These are phyloP conservation scores for Taiozyma sp. DNA, from an alignment of 1,139 yeast species.

Conservation along the genomic window DNA sequence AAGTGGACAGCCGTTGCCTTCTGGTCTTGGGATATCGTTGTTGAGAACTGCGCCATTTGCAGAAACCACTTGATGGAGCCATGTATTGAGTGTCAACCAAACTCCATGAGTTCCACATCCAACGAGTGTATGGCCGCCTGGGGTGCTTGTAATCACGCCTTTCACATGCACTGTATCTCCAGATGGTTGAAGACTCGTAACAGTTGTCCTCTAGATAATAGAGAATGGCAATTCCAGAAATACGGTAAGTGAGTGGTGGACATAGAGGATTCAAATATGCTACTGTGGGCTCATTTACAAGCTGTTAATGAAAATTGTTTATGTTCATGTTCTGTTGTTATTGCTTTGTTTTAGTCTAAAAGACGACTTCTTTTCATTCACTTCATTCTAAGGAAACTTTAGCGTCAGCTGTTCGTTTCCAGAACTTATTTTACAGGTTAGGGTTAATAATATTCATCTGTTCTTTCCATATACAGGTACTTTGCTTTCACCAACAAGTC, in stretches of 20 bases:
- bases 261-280: neutral
- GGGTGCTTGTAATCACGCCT: conserved; percentile 95
- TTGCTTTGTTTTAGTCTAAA: neutral
- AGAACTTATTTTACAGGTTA: neutral
- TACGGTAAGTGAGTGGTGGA: conserved; percentile 47
- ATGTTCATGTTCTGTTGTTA: neutral
- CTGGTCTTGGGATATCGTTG: conserved; percentile 99
- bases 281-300: neutral
- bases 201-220: conserved; percentile 94
- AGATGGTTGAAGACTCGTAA: conserved; percentile 97
- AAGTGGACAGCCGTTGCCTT: conserved; percentile 99
- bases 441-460: conserved; percentile 1
- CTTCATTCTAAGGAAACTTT: neutral
- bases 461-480: neutral
- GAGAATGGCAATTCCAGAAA: conserved; percentile 89
- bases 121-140: conserved; percentile 94
- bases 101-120: conserved; percentile 60
- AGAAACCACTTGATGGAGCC: conserved; percentile 98
- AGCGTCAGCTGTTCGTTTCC: neutral
- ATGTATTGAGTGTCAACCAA: conserved; percentile 95
- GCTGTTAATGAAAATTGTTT: neutral
- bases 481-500: neutral
- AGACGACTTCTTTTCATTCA: neutral
- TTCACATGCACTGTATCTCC: conserved; percentile 92
- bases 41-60: conserved; percentile 97